Percentiles rank a stretch among this genome's conserved stretches.
Evolutionary conservation across 1,139 yeast species (phyloP).

Genomic region (Candida buenavistaensis): DNA sequence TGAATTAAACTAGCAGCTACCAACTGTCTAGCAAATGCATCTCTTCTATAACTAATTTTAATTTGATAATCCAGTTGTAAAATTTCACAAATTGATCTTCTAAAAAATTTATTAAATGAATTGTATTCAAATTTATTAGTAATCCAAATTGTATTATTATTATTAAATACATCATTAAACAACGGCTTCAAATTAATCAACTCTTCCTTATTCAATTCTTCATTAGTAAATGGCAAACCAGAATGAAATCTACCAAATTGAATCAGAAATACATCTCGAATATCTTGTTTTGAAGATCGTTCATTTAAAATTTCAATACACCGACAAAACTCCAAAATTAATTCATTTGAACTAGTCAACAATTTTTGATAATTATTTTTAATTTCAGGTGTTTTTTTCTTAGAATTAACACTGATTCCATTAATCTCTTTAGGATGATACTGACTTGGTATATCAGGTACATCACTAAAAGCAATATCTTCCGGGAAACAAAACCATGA

Average conservation of each 20-base stretch:
- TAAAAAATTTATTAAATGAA: constrained; percentile 7
- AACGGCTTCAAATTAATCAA: constrained; percentile 7
- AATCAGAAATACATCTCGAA: constrained; percentile 6
- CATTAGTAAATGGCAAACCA: constrained; percentile 7
- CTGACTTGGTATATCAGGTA: constrained; percentile 8
- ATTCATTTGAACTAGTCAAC: constrained; percentile 2
- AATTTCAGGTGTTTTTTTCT: constrained; percentile 5
- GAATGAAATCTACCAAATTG: constrained; percentile 9
- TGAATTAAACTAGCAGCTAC: constrained; percentile 11
- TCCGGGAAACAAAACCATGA: constrained; percentile 1
- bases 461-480: not conserved
- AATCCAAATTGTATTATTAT: constrained; percentile 8
- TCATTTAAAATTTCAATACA: constrained; percentile 9
- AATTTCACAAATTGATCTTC: constrained; percentile 6
- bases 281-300: constrained; percentile 7
- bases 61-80: constrained; percentile 8
- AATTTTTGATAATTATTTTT: constrained; percentile 6
- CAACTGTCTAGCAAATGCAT: constrained; percentile 8
- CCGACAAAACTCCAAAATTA: constrained; percentile 9
- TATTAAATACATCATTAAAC: constrained; percentile 8
- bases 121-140: constrained; percentile 11
- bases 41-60: constrained; percentile 7
- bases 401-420: constrained; percentile 9
- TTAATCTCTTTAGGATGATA: constrained; percentile 9
- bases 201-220: constrained; percentile 6